Evolutionary conservation across 257 asterid species (phyloP), one percentile per base, ranked within the genome.

Genomic region (Ballota nigra): DNA sequence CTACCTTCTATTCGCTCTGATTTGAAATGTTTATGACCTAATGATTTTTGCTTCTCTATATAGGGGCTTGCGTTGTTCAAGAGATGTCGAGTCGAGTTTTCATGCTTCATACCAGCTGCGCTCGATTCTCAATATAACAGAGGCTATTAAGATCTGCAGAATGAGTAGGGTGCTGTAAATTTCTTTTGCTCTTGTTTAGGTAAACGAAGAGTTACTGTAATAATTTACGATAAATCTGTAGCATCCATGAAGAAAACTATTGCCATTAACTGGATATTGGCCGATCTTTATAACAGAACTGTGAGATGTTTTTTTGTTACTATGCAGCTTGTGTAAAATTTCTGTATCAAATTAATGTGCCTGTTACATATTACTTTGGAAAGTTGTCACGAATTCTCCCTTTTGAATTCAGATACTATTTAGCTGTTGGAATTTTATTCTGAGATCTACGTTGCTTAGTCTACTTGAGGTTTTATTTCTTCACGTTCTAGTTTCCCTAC

Each of bases 111-210:
- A 53, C 53, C 69, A 38, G 74, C 77, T 64, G 57, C 82, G 15
- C 59, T 76, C 34, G 18, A 41, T 19, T 75, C 24, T 77, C 49
- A 43, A n/a, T 66, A 76, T 75, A 63, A 62, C 43, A n/a, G 68
- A 55, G 62, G 78, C 68, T 53, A 59, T 72, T 63, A 51, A 20
- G 15, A 68, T 79, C 74, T 61, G 70, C 75, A 69, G 76, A 73
- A 45, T 28, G 29, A 45, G 79, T 75, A 77, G 68, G 76, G 49
- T 61, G 77, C 45, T 75, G 84, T 81, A 81, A 84, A 84, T 81
- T 75, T 64, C 74, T 63, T 57, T 45, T 15, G 45, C 47, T 72
- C 73, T 82, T 67, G 67, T 73, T 58, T 74, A 57, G 79, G 66
- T 67, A 51, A 64, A 67, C 36, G 57, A 55, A 6, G 24, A 58